Percentiles rank a stretch among this genome's conserved stretches.
phyloP scores from a whole-genome alignment of 2,329 filamentous ascomycete genomes.

The Dryadomyces quercivorus region DNA sequence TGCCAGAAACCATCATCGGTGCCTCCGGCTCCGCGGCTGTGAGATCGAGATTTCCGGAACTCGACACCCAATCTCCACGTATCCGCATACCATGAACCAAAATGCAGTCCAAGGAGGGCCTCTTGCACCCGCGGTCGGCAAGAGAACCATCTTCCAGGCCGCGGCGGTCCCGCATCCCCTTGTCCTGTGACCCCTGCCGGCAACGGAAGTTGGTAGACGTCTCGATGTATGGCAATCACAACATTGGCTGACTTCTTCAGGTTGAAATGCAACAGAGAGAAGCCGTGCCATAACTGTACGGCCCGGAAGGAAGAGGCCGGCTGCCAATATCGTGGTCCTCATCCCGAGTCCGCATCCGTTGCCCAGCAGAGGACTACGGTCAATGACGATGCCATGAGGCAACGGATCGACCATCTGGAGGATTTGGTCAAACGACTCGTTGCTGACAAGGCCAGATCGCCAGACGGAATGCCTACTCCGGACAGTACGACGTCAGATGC shows the following conservation, averaged over 20 bases:
- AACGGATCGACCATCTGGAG: constrained; percentile 1
- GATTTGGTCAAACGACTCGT: constrained; percentile 1
- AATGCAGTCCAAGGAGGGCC: background rate
- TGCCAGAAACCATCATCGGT: too few relatives aligned
- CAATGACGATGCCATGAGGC: background rate
- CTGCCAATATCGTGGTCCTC: background rate
- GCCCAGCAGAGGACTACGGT: too few relatives aligned
- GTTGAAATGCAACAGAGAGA: constrained; percentile 1
- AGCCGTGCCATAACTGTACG: constrained; percentile 1
- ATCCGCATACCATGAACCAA: background rate
- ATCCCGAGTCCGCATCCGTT: background rate
- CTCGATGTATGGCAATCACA: too few relatives aligned
- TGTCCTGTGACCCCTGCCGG: constrained; percentile 2
- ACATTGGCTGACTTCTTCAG: background rate
- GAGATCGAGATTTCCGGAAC: too few relatives aligned
- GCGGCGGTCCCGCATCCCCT: background rate
- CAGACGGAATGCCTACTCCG: too few relatives aligned
- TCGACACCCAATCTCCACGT: background rate
- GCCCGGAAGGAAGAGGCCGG: background rate
- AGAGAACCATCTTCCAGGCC: background rate
- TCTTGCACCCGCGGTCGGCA: background rate
- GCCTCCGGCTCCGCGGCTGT: too few relatives aligned
- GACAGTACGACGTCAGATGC: too few relatives aligned
- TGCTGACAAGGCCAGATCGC: background rate
- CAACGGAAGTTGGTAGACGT: background rate